A percentile compares a stretch with the other conserved stretches of the same genome.
Evolutionary conservation across 2,329 filamentous ascomycete species (phyloP).

Genomic region (Apiospora aurea): DNA sequence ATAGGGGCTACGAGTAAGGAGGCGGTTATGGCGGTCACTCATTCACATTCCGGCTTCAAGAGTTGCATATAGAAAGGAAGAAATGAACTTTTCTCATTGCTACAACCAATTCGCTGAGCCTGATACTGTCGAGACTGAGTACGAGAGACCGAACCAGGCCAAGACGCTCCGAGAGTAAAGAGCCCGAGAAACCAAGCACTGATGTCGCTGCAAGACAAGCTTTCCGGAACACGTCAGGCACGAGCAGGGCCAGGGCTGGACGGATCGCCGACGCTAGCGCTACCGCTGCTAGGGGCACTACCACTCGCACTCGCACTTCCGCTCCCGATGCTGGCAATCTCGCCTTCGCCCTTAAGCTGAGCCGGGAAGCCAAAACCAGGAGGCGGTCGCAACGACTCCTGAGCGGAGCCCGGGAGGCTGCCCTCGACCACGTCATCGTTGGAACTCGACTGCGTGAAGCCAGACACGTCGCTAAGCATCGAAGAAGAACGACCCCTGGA

Average conservation of each 20-base stretch:
- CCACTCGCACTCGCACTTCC: conserved; percentile 56
- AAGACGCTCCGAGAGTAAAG: background rate
- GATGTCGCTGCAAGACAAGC: background rate
- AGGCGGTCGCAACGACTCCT: conserved; percentile 37
- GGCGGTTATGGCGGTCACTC: background rate
- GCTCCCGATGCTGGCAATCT: conserved; percentile 44
- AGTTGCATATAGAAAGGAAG: conserved; percentile 1
- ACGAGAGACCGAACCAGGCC: background rate
- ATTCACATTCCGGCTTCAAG: background rate
- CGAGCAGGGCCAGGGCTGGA: conserved; percentile 54
- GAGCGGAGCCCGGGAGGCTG: conserved; percentile 29
- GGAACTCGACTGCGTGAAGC: conserved; percentile 68
- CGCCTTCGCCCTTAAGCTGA: conserved; percentile 36
- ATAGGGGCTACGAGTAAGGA: background rate
- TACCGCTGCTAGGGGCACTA: conserved; percentile 52
- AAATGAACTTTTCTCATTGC: conserved; percentile 20
- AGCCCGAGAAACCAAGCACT: conserved; percentile 14
- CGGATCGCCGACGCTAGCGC: conserved; percentile 58
- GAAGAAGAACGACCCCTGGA: conserved; percentile 65
- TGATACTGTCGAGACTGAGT: background rate
- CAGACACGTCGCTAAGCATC: conserved; percentile 72
- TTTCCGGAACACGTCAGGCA: conserved; percentile 27
- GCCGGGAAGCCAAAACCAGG: conserved; percentile 39
- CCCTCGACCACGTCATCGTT: conserved; percentile 49
- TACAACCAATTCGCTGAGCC: conserved; percentile 18